Base-by-base conservation (phyloP, 2,329 filamentous ascomycete species). In the Graphilbum sp. region DNA sequence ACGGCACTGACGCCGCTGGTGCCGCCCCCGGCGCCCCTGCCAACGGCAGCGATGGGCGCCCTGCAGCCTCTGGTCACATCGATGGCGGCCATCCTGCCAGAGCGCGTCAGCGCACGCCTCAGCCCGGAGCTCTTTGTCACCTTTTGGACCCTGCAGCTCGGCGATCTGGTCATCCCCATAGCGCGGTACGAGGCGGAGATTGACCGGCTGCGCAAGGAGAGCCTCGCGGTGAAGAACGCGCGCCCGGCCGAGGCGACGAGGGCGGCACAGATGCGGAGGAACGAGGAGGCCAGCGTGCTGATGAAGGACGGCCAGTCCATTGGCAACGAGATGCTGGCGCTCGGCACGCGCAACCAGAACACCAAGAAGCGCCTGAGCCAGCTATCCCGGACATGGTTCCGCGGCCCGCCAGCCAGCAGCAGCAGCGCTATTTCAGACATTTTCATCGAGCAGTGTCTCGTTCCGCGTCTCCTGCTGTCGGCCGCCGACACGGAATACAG, bases 61-160 rank as follows among this genome's bases (percentile, higher is more conserved):
- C 67, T 96, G 35, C 75, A 81, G 45, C 75, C 77, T 5, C 62
- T 95, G 16, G 78, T 87, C 41, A 70, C 79, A 9, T 67, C 75
- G 23, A 68, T 94, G 16, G 69, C 72, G 42, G 60, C 63, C 6
- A 61, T 70, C 0, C 54, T 84, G 11, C 71, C 80, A 1, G 57
- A 69, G 2, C 67, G 73, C 8, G 69, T 75, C 5, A 85, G 79
- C 66, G 63, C 72, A 11, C 72, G 72, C 36, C 69, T 95, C 37
- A 86, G 75, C 32, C 67, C 85, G 1, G 75, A 82, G 23, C 88
- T 95, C 54, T 95, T 85, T 51, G 74, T 82, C 32, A 82, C 81
- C 0, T 98, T 98, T 58, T 98, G 90, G 90, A 79, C 87, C 36
- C 66, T 95, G 12, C 78, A 85, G 21, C 69, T 92, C 3, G 76